phyloP scores from a whole-genome alignment of 2,329 filamentous ascomycete species.

The Blastomyces emzantsi region DNA sequence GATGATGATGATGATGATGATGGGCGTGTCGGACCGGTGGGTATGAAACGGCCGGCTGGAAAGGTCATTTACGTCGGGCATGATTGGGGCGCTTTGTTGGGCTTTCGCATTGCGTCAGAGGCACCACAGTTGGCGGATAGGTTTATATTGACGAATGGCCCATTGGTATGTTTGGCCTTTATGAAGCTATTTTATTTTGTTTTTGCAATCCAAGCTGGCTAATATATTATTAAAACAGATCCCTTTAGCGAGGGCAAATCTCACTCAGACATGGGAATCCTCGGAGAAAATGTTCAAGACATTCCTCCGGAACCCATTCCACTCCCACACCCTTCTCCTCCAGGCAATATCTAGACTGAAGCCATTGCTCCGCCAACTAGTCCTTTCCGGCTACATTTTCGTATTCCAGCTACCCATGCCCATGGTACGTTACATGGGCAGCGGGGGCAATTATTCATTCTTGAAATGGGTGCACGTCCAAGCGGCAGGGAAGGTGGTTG shows the following conservation, averaged over 20 bases:
- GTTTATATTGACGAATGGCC: constrained; percentile 46
- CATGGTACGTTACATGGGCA: constrained; percentile 38
- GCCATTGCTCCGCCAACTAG: constrained; percentile 42
- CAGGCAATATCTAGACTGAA: constrained; percentile 37
- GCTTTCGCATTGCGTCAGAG: constrained; percentile 50
- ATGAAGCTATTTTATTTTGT: neutral
- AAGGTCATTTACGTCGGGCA: constrained; percentile 44
- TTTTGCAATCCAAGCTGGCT: neutral
- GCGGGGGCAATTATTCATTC: constrained; percentile 43
- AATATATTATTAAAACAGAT: constrained; percentile 26
- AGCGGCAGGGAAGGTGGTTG: constrained; percentile 28
- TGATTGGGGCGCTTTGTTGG: constrained; percentile 48
- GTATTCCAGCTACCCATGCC: constrained; percentile 43
- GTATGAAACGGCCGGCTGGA: constrained; percentile 24
- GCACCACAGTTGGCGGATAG: constrained; percentile 48
- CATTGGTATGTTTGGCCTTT: constrained; percentile 38
- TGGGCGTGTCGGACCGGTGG: neutral
- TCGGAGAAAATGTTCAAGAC: constrained; percentile 44
- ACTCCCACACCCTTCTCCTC: constrained; percentile 38
- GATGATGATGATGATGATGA: constrained; percentile 11
- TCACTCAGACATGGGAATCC: constrained; percentile 32
- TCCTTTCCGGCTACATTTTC: constrained; percentile 48
- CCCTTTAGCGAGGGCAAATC: constrained; percentile 36
- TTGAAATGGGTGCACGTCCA: constrained; percentile 35
- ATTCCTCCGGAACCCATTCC: constrained; percentile 36